Evolutionary conservation across 2,329 filamentous ascomycete species (phyloP), one percentile per base, ranked within the genome.

Genomic region (Acephala macrosclerotiorum): DNA sequence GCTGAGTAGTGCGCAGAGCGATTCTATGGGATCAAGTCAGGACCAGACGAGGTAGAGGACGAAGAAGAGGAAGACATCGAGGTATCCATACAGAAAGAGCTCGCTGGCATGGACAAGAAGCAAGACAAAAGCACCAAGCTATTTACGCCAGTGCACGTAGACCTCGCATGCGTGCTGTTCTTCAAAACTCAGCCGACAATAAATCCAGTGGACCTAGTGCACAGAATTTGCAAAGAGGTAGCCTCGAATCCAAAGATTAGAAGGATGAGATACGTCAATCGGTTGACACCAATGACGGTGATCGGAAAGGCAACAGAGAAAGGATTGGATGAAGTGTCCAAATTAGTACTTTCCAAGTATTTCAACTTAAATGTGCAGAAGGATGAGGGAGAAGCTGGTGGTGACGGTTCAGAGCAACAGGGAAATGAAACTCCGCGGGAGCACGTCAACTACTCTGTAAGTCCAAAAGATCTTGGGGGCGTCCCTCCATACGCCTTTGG

Each of bases 61-160:
- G 81, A 81, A 6, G 80, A 80, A 20, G 83, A 83, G 0, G 79
- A 79, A n/a, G 91, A 93, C 71, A 93, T 96, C 71, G 92, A 94
- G 75, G 83, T 87, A 5, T 85, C 89, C 33, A 92, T 96, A 71
- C 77, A 87, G 71, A 89, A 88, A 74, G 93, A 96, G 78, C 77
- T 96, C n/a, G 84, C 84, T 33, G 83, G 80, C 2, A 85, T 94
- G 72, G 87, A 85, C 62, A 74, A 80, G 33, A 76, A 77, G 45
- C 72, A 78, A 35, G 74, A 74, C n/a, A 75, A 61, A 77, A 76
- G 58, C 29, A 53, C 55, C 12, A 80, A 82, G 64, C 73, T 80
- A 18, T 89, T 90, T 71, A 81, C 81, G 18, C 79, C 84, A 2
- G 78, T 90, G 38, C 81, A 81, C 51, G 80, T 87, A 55, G 83